Base-by-base conservation (phyloP, 148 eudicot genomes). In the Cornus florida region DNA sequence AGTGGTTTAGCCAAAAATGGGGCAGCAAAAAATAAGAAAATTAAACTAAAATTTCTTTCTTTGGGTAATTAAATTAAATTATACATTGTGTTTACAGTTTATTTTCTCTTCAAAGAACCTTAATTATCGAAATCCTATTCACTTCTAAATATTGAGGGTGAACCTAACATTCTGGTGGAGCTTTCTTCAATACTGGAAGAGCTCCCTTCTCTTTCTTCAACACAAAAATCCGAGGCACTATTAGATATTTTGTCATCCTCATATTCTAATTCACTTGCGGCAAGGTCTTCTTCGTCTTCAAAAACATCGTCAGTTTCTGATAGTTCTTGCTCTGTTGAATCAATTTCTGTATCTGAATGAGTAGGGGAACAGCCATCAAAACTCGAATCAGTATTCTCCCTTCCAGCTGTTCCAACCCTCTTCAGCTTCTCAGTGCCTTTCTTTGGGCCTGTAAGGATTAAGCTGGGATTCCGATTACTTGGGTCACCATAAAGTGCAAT, bases 401-500 rank as follows among this genome's bases (percentile, higher is more conserved):
- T 78, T 43, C 67, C 43, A 43, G 62, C 70, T 16, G 19, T 20
- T 72, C 73, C 78, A 66, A 22, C 65, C 31, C 84, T 85, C 46
- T 73, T 78, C 31, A 67, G 73, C 11, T 77, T 33, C 59, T 39
- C 59, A 39, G 73, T 41, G 64, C 66, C 87, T 60, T 48, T 73
- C 73, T 33, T 81, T 77, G 90, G 82, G 80, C 74, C 41, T 11
- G 83, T 84, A 77, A 85, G 60, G 10, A 82, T 74, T 2, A 72
- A 79, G 81, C 80, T 60, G 39, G 82, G 78, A 78, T 71, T 78
- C 77, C 85, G 84, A 75, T 75, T 64, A 80, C 78, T 77, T 70
- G 89, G 85, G 70, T 80, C 86, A 77, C 92, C 89, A 78, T 92
- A 95, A 71, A 92, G 97, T 24, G 97, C 97, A 77, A 91, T 85